phyloP scores from a whole-genome alignment of 2,329 filamentous ascomycete genomes.

The Metarhizium humberi region DNA sequence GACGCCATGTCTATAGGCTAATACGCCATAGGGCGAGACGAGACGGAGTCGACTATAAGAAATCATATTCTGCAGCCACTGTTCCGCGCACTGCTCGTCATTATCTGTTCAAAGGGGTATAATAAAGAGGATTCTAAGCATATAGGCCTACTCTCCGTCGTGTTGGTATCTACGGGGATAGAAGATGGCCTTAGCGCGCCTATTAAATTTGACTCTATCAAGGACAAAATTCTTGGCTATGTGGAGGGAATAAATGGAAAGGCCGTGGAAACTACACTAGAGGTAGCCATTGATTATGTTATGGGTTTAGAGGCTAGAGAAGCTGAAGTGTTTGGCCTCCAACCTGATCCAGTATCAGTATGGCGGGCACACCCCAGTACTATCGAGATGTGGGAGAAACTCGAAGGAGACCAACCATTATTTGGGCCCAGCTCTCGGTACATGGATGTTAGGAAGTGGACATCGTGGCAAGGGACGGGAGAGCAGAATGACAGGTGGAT shows the following conservation, averaged over 20 bases:
- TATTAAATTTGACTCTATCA: slow-evolving; percentile 7
- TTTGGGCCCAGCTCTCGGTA: too few relatives aligned
- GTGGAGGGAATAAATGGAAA: neutral
- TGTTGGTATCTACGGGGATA: neutral
- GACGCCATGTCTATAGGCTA: neutral
- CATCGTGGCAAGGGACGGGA: too few relatives aligned
- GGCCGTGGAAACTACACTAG: slow-evolving; percentile 2
- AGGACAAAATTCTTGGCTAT: neutral
- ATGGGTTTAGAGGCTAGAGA: slow-evolving; percentile 7
- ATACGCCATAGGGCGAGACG: neutral
- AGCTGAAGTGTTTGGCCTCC: slow-evolving; percentile 4
- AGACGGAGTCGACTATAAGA: neutral
- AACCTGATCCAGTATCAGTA: too few relatives aligned
- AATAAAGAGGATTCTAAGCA: neutral
- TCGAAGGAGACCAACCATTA: too few relatives aligned
- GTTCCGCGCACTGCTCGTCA: neutral
- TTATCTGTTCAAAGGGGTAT: neutral
- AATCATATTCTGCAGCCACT: neutral
- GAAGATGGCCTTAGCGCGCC: slow-evolving; percentile 7
- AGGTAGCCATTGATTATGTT: slow-evolving; percentile 7
- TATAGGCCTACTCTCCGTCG: neutral
- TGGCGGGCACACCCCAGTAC: too few relatives aligned
- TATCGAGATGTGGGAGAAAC: too few relatives aligned
- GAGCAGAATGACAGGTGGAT: too few relatives aligned
- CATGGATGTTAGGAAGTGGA: too few relatives aligned